phyloP scores from a whole-genome alignment of 495 filamentous ascomycete species.

The Aspergillus hancockii region DNA sequence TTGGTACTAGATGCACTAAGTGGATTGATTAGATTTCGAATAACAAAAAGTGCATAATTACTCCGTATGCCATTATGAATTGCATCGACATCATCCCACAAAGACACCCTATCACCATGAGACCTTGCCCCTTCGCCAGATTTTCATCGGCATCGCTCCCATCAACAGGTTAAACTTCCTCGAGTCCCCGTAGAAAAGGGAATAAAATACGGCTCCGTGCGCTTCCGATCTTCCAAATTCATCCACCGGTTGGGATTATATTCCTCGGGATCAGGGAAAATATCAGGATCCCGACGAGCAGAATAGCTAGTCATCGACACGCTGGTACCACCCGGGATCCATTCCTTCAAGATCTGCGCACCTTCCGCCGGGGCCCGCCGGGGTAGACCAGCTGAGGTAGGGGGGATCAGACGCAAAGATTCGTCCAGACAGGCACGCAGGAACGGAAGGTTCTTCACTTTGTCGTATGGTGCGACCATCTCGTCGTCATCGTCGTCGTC shows the following conservation, averaged over 20 bases:
- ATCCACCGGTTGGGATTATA: slow-evolving; percentile 33
- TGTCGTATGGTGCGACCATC: slow-evolving; percentile 37
- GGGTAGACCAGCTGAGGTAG: slow-evolving; percentile 30
- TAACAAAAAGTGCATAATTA: not conserved
- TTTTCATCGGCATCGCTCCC: slow-evolving; percentile 18
- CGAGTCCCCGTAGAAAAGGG: slow-evolving; percentile 34
- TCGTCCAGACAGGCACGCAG: slow-evolving; percentile 47
- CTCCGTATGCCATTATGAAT: not conserved
- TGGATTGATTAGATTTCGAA: not conserved
- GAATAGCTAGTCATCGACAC: slow-evolving; percentile 27
- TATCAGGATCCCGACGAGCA: slow-evolving; percentile 22
- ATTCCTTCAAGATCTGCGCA: slow-evolving; percentile 28
- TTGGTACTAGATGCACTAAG: not conserved
- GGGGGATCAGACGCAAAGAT: slow-evolving; percentile 39
- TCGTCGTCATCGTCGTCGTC: no score
- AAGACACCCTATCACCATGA: not conserved
- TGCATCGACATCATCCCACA: not conserved
- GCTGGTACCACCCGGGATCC: slow-evolving; percentile 32
- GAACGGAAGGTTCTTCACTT: slow-evolving; percentile 35
- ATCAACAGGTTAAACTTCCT: slow-evolving; percentile 19
- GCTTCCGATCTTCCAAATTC: slow-evolving; percentile 22
- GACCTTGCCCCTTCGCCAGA: slow-evolving; percentile 7
- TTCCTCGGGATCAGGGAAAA: slow-evolving; percentile 26
- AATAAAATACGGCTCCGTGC: slow-evolving; percentile 34
- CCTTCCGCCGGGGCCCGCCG: slow-evolving; percentile 34